Conservation (phyloP, 2,329 filamentous ascomycete species). For the Ceratocystis albifundus region DNA sequence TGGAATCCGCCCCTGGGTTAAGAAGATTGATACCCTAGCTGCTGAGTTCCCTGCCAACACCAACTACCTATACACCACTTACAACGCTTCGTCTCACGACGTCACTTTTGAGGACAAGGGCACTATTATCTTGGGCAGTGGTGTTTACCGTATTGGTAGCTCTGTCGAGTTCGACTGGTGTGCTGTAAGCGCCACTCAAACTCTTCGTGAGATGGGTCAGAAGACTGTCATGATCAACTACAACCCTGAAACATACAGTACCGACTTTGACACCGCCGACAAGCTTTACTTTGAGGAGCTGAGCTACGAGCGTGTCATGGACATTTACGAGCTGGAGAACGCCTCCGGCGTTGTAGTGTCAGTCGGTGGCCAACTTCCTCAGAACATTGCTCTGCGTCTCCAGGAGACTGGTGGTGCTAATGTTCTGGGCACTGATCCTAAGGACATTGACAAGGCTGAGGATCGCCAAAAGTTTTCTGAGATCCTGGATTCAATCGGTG, state of each 20-base stretch:
- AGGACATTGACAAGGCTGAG: constrained; percentile 95
- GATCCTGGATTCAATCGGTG: constrained; percentile 89
- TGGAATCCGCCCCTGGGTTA: constrained; percentile 68
- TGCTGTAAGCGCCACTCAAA: constrained; percentile 77
- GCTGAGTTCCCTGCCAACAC: constrained; percentile 92
- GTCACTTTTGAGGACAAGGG: constrained; percentile 89
- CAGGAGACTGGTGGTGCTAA: constrained; percentile 85
- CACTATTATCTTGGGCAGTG: constrained; percentile 77
- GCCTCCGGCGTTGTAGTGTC: constrained; percentile 85
- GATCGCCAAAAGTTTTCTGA: constrained; percentile 97
- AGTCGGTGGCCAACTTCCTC: constrained; percentile 88
- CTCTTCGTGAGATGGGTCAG: constrained; percentile 74
- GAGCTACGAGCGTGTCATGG: constrained; percentile 95
- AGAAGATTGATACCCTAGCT: constrained; percentile 87
- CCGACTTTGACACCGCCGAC: constrained; percentile 82
- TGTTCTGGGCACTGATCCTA: constrained; percentile 81
- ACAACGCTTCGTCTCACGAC: constrained; percentile 90
- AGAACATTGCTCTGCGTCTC: constrained; percentile 91
- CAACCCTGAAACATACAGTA: constrained; percentile 70
- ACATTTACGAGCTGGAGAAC: constrained; percentile 89
- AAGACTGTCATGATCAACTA: constrained; percentile 98
- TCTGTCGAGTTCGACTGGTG: constrained; percentile 99
- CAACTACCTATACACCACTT: constrained; percentile 95
- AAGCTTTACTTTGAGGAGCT: constrained; percentile 95
- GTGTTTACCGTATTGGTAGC: constrained; percentile 94